Conservation (phyloP, 2,329 filamentous ascomycete species). For the Xylaria sp. region DNA sequence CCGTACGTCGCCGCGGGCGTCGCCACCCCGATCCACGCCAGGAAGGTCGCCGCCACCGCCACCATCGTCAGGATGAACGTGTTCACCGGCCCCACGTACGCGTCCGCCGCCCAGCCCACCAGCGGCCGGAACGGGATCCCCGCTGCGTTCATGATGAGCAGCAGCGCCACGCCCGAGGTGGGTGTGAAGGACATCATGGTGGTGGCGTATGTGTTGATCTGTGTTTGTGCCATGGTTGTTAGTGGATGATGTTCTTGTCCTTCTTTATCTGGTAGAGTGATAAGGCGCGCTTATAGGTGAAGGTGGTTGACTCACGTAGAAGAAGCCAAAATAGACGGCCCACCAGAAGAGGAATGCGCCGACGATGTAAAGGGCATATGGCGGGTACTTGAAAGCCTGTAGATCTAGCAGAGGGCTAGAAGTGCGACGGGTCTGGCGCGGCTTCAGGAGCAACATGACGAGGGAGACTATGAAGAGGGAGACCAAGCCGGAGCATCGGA, state of each 20-base stretch:
- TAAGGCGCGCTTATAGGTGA: background rate
- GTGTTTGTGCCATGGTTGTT: slow-evolving; percentile 16
- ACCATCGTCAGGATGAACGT: slow-evolving; percentile 53
- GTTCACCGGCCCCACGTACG: slow-evolving; percentile 56
- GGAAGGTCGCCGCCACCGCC: slow-evolving; percentile 51
- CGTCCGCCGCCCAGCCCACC: slow-evolving; percentile 56
- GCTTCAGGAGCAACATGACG: slow-evolving; percentile 47
- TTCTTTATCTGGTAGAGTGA: slow-evolving; percentile 4
- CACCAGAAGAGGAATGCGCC: slow-evolving; percentile 47
- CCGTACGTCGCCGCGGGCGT: slow-evolving; percentile 44
- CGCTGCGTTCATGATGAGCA: slow-evolving; percentile 60
- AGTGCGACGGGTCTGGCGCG: slow-evolving; percentile 48
- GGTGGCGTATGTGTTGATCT: slow-evolving; percentile 38
- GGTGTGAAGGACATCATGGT: slow-evolving; percentile 46
- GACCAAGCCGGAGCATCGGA: slow-evolving; percentile 63
- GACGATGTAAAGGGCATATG: slow-evolving; percentile 48
- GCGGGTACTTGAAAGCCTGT: slow-evolving; percentile 51
- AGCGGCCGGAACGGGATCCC: slow-evolving; percentile 59
- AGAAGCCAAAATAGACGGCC: slow-evolving; percentile 58
- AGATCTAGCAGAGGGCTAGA: slow-evolving; percentile 53
- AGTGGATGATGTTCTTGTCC: too few species aligned
- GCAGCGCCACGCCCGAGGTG: slow-evolving; percentile 53
- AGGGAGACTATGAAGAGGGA: slow-evolving; percentile 50
- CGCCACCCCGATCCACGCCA: slow-evolving; percentile 58
- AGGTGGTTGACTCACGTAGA: slow-evolving; percentile 42